Evolutionary conservation across 2,329 filamentous ascomycete genomes (phyloP).

Genomic region (Lasiodiplodia sp.): DNA sequence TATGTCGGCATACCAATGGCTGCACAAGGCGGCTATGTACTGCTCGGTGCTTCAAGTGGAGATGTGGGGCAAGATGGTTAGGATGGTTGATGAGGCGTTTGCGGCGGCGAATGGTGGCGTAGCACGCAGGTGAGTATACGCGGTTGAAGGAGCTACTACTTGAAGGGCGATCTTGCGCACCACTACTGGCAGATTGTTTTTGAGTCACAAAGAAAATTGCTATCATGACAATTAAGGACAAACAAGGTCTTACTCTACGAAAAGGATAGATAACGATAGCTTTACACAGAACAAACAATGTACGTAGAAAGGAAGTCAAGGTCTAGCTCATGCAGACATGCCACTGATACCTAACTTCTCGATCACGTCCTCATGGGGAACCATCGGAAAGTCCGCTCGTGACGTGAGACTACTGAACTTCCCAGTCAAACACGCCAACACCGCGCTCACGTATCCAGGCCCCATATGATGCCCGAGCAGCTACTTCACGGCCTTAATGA

Average conservation of each 20-base stretch:
- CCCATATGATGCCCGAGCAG: constrained; percentile 33
- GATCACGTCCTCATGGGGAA: neutral
- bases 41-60: neutral
- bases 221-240: too few species aligned
- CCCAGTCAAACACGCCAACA: constrained; percentile 32
- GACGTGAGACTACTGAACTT: neutral
- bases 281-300: too few species aligned
- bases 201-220: too few species aligned
- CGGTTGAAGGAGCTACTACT: too few species aligned
- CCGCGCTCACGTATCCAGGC: constrained; percentile 30
- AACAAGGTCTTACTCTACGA: too few species aligned
- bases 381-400: neutral
- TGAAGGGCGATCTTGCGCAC: too few species aligned
- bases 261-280: too few species aligned
- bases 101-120: too few species aligned
- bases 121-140: too few species aligned
- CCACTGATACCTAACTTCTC: neutral
- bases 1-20: neutral
- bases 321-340: neutral
- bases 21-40: neutral
- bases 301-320: too few species aligned
- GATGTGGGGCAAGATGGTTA: neutral
- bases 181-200: too few species aligned
- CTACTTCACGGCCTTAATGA: constrained; percentile 25
- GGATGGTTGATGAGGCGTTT: neutral